Evolutionary conservation across 345 rosid genomes (phyloP).

Genomic region (Pistacia vera): DNA sequence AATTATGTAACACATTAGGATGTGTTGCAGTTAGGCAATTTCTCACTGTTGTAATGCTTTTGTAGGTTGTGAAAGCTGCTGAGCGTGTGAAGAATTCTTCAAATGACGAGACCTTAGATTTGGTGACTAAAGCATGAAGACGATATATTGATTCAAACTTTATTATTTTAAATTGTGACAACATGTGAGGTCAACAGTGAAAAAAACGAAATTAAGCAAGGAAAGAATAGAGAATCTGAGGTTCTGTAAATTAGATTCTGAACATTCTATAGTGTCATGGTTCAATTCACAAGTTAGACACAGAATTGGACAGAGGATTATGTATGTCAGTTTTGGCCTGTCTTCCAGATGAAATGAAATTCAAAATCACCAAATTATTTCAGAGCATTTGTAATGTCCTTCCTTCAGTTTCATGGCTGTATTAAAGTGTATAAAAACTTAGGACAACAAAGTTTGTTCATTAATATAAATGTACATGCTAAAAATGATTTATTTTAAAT

Average conservation of each 20-base stretch:
- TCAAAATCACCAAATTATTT: neutral
- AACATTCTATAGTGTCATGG: neutral
- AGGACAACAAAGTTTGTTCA: too few species aligned
- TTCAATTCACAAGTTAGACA: neutral
- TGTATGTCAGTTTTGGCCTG: neutral
- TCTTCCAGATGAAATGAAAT: too few species aligned
- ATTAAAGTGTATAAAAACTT: too few species aligned
- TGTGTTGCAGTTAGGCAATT: neutral
- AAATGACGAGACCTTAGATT: slow-evolving; percentile 35
- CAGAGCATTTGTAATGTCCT: neutral
- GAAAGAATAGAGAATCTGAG: neutral
- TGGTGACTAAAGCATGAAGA: slow-evolving; percentile 13
- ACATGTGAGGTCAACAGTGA: too few species aligned
- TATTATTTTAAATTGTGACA: too few species aligned
- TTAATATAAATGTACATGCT: too few species aligned
- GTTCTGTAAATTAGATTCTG: neutral
- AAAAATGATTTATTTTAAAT: too few species aligned
- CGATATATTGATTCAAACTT: neutral
- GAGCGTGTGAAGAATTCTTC: slow-evolving; percentile 51
- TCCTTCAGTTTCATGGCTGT: neutral
- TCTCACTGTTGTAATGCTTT: neutral
- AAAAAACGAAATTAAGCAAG: too few species aligned
- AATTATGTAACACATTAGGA: neutral
- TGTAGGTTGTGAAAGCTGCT: slow-evolving; percentile 69
- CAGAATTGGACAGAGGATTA: neutral